Evolutionary conservation across 2,329 filamentous ascomycete species (phyloP), one percentile per base, ranked within the genome.

Genomic region (Epichloe gansuensis): DNA sequence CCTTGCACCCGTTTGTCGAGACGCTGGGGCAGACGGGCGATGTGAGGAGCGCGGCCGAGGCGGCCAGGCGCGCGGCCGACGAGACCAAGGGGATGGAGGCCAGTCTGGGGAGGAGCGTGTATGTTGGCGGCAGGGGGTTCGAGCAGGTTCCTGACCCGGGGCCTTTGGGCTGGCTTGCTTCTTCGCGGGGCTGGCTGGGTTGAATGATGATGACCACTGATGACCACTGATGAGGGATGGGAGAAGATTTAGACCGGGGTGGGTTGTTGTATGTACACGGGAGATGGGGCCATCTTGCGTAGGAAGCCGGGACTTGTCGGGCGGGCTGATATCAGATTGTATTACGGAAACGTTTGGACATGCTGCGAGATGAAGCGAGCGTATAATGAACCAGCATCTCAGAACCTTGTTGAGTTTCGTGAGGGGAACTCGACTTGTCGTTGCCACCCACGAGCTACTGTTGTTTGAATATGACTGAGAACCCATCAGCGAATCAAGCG

Each of bases 81-180:
- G 80, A 80, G 34, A 97, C 93, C 21, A 95, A 91, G 73, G 86
- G 85, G 25, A 96, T 98, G 91, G 82, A 86, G 67, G 88, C 93
- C 43, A 93, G 85, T 60, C 73, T 98, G 42, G 93, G 93, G 7
- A 60, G 74, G 55, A 65, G 69, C 1, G 70, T 72, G 5, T 72
- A 72, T 53, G 65, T 72, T 5, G 69, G 69, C 35, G 56, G 86
- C 4, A 69, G 65, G 51, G 69, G 69, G 13, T 72, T 70, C 50
- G 64, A 72, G 57, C 64, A 72, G 61, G 77, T 77, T 8, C 78
- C 77, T 0, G 77, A 81, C 51, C 78, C 78, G 54, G 93, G n/a
- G 82, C 81, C 15, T 83, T 77, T 74, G 81, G 81, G 0, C 63
- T 97, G 58, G 84, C 85, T 37, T 81, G 84, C 66, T 91, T 98